These are phyloP conservation scores for Lepraria neglecta DNA, from an alignment of 495 filamentous ascomycete species.

Conservation along the genomic window DNA sequence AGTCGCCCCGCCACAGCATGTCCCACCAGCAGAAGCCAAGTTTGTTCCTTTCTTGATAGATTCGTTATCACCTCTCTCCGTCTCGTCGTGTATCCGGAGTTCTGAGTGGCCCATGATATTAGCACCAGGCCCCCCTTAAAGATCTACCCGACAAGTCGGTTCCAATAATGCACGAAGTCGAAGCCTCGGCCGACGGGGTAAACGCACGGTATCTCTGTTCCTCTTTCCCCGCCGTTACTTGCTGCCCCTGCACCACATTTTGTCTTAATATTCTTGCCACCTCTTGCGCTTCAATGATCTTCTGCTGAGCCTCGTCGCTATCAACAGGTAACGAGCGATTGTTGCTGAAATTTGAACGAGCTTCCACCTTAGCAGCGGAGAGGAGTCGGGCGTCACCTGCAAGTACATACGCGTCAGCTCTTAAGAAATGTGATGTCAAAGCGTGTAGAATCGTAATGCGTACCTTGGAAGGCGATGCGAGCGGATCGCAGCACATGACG, in stretches of 20 bases:
- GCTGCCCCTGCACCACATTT: constrained; percentile 81
- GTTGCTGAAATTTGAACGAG: constrained; percentile 62
- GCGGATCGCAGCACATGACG: constrained; percentile 76
- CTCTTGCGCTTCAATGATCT: constrained; percentile 72
- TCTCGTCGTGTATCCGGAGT: constrained; percentile 81
- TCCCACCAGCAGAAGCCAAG: background rate
- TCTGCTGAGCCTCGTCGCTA: constrained; percentile 41
- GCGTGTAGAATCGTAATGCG: constrained; percentile 12
- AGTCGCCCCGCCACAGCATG: constrained; percentile 21
- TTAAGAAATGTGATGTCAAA: background rate
- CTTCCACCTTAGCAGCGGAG: constrained; percentile 59
- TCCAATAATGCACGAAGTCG: background rate
- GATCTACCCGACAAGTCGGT: background rate
- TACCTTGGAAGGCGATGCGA: constrained; percentile 77
- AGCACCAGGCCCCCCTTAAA: background rate
- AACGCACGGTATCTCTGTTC: constrained; percentile 59
- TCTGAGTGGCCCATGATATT: constrained; percentile 40
- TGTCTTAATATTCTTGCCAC: constrained; percentile 71
- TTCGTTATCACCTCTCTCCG: constrained; percentile 88
- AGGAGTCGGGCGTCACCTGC: constrained; percentile 63
- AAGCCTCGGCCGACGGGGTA: background rate
- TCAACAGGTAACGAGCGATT: constrained; percentile 53
- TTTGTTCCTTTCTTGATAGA: constrained; percentile 51
- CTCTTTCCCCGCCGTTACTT: constrained; percentile 42
- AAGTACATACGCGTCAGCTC: constrained; percentile 5